Evolutionary conservation across 2,329 filamentous ascomycete genomes (phyloP).

Genomic region (Penicillium sp.): DNA sequence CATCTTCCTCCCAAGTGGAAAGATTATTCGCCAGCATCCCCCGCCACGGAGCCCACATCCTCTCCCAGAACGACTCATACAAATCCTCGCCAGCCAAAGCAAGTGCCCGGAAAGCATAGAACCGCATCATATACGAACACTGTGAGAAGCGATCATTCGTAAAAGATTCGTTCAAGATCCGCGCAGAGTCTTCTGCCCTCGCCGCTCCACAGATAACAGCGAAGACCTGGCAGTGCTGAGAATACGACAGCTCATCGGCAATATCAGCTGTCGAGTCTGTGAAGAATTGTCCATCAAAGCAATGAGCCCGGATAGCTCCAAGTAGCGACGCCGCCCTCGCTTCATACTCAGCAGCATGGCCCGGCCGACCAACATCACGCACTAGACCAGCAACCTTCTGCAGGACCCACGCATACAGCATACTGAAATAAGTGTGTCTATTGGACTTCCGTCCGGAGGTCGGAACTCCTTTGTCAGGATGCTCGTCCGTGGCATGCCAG

Average conservation of each 20-base stretch:
- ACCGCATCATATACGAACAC: slow-evolving; percentile 41
- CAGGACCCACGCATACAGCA: slow-evolving; percentile 40
- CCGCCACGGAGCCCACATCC: slow-evolving; percentile 38
- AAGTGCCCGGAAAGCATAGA: slow-evolving; percentile 41
- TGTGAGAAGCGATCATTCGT: slow-evolving; percentile 27
- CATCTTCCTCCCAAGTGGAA: slow-evolving; percentile 44
- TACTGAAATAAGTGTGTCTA: slow-evolving; percentile 41
- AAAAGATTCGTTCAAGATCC: slow-evolving; percentile 29
- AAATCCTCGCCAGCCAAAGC: slow-evolving; percentile 28
- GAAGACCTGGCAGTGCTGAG: slow-evolving; percentile 33
- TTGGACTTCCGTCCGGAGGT: slow-evolving; percentile 36
- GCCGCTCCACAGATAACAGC: slow-evolving; percentile 27
- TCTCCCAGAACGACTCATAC: slow-evolving; percentile 34
- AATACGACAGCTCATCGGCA: slow-evolving; percentile 18
- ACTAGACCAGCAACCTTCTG: slow-evolving; percentile 32
- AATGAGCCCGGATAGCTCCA: slow-evolving; percentile 23
- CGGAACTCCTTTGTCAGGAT: slow-evolving; percentile 41
- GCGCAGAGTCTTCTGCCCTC: slow-evolving; percentile 4
- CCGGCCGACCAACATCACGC: slow-evolving; percentile 32
- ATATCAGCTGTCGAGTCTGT: slow-evolving; percentile 33
- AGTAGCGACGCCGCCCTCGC: slow-evolving; percentile 16
- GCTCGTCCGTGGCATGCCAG: slow-evolving; percentile 28
- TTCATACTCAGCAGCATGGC: slow-evolving; percentile 28
- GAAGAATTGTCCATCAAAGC: slow-evolving; percentile 31
- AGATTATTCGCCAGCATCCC: slow-evolving; percentile 37